Evolutionary conservation across 2,329 filamentous ascomycete species (phyloP).

Genomic region (Phoma herbarum): DNA sequence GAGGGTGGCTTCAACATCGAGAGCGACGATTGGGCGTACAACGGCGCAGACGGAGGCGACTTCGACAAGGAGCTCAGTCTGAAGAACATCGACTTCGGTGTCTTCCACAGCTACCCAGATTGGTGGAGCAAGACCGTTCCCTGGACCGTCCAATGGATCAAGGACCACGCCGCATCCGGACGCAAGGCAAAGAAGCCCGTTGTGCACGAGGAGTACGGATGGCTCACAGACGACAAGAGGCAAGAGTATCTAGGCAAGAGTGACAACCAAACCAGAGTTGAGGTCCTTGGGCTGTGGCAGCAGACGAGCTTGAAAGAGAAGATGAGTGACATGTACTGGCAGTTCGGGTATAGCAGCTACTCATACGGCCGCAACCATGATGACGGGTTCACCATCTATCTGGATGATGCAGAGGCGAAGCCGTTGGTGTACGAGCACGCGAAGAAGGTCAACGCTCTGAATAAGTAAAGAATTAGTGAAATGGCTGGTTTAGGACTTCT

Average conservation of each 20-base stretch:
- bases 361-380: slow-evolving; percentile 65
- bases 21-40: slow-evolving; percentile 50
- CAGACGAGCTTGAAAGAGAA: slow-evolving; percentile 58
- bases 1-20: slow-evolving; percentile 52
- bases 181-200: slow-evolving; percentile 60
- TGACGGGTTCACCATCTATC: slow-evolving; percentile 66
- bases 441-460: slow-evolving; percentile 33
- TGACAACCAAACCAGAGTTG: slow-evolving; percentile 55
- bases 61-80: slow-evolving; percentile 62
- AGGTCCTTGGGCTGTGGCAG: slow-evolving; percentile 62
- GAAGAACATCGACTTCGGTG: slow-evolving; percentile 62
- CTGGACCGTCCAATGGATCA: slow-evolving; percentile 65
- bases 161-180: slow-evolving; percentile 60
- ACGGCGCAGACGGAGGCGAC: slow-evolving; percentile 60
- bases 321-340: slow-evolving; percentile 66
- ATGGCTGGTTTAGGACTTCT: background rate
- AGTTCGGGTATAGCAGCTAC: slow-evolving; percentile 61
- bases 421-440: slow-evolving; percentile 35
- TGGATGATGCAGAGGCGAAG: slow-evolving; percentile 52
- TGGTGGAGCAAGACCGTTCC: slow-evolving; percentile 63
- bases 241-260: slow-evolving; percentile 57
- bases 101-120: slow-evolving; percentile 66
- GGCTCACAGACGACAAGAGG: slow-evolving; percentile 61
- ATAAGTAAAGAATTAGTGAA: too few species aligned
- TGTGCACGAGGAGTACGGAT: slow-evolving; percentile 65